Conservation (phyloP, 352 stramenopile genomes). For the Proteromonas lacertae region DNA sequence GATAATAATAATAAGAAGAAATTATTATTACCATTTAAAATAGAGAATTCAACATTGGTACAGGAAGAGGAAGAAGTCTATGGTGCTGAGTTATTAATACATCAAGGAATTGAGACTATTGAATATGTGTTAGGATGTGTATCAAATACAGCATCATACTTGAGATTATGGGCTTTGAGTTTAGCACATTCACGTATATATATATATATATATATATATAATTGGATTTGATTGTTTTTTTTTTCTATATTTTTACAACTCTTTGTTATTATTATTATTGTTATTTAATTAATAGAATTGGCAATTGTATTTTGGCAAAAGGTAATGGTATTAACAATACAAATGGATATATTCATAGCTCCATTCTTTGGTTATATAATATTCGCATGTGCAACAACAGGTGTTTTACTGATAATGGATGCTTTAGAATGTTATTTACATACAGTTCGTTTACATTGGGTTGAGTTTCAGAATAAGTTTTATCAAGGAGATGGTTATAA, state of each 20-base stretch:
- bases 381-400: conserved; percentile 71
- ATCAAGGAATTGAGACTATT: conserved; percentile 97
- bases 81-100: conserved; percentile 86
- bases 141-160: conserved; percentile 94
- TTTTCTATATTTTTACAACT: too few species aligned
- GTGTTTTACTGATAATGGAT: conserved; percentile 91
- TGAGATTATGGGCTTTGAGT: conserved; percentile 91
- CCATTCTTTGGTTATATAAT: conserved; percentile 66
- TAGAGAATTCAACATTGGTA: too few species aligned
- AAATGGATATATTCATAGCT: conserved; percentile 71
- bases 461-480: conserved; percentile 99
- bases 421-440: conserved; percentile 98
- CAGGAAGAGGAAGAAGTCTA: conserved; percentile 42
- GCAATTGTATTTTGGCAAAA: conserved; percentile 81
- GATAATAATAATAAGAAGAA: too few species aligned
- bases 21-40: too few species aligned
- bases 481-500: conserved; percentile 83
- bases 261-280: too few species aligned
- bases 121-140: conserved; percentile 97
- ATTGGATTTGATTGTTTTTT: too few species aligned
- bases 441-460: conserved; percentile 89
- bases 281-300: too few species aligned
- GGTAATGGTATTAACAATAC: conserved; percentile 79
- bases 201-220: too few species aligned
- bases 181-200: conserved; percentile 82